Evolutionary conservation across 352 stramenopile genomes (phyloP).

Genomic region (Pythium inflatum): DNA sequence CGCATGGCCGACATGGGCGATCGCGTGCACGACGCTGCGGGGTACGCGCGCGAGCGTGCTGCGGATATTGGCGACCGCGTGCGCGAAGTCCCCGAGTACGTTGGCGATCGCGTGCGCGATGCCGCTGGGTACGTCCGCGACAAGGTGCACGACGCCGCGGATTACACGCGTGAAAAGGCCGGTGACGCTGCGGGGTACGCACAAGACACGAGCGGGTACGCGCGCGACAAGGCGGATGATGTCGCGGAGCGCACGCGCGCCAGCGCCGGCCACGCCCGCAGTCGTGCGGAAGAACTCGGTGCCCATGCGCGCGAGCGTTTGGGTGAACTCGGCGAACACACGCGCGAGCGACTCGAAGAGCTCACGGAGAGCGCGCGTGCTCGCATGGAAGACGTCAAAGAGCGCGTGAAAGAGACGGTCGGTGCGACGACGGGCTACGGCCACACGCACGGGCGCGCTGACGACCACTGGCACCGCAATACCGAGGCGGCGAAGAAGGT

Average conservation of each 20-base stretch:
- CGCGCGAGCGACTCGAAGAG: conserved; percentile 43
- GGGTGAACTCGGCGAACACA: conserved; percentile 35
- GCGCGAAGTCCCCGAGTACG: conserved; percentile 35
- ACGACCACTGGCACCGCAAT: conserved; percentile 64
- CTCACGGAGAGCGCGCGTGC: conserved; percentile 29
- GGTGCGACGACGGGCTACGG: conserved; percentile 23
- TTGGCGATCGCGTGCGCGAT: conserved; percentile 32
- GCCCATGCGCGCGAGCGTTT: conserved; percentile 31
- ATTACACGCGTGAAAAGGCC: conserved; percentile 11
- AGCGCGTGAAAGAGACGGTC: conserved; percentile 58
- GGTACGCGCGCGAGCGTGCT: conserved; percentile 36
- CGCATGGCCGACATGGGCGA: conserved; percentile 34
- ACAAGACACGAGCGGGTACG: not conserved
- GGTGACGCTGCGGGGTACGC: conserved; percentile 8
- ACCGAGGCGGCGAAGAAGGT: conserved; percentile 52
- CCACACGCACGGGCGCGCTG: conserved; percentile 37
- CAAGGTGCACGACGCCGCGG: conserved; percentile 16
- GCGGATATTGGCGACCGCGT: conserved; percentile 32
- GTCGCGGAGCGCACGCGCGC: conserved; percentile 26
- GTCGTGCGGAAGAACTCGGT: conserved; percentile 32
- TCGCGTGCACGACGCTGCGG: conserved; percentile 27
- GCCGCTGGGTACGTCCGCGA: conserved; percentile 33
- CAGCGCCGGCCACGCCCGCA: conserved; percentile 6
- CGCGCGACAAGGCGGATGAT: conserved; percentile 20
- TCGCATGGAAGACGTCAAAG: conserved; percentile 50